Base-by-base conservation (phyloP, 768 basidiomycete species). In the Amanita rubescens region DNA sequence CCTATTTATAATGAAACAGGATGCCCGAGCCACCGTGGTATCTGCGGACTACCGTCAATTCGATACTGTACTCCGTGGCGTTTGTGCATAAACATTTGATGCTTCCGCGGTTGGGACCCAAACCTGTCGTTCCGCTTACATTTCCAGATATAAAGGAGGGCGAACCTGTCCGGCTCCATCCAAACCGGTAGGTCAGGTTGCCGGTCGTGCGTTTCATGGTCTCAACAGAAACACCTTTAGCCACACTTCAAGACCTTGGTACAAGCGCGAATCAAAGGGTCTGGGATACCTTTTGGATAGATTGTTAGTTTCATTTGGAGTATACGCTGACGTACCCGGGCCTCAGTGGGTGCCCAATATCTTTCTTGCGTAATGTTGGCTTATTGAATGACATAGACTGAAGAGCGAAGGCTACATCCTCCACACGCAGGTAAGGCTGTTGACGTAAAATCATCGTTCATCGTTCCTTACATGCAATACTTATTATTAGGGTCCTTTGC, bases 1-100 rank as follows among this genome's bases (percentile, higher is more conserved):
- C 77, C 8, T 58, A 60, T n/a, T 69, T 74, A 0, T 65, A 78
- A n/a, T 62, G 69, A 11, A 72, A 74, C 7, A 77, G 78, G 76
- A 70, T 72, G 55, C 68, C 69, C 0, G 55, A 59, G n/a, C 71
- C 74, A 53, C 71, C 74, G 0, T 55, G 59, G 60, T 67, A 67
- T 37, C 56, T 73, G 19, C 63, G 68, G 46, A 44, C 59, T 6
- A 34, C 71, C 15, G 57, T 68, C n/a, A 50, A 62, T 7, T 42
- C 48, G 5, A 20, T 60, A 1, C 49, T 77, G 38, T 42, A 54
- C 2, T 25, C 58, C 0, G n/a, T 67, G 3, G 60, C 62, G 7
- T 70, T 70, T 49, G 55, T 69, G 8, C 69, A 76, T 38, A 63
- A 66, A 20, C 68, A 69, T 60, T 61, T 77, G 15, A 62, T 69